Conservation (phyloP, 306 rosid genomes). For the Adenanthera pavonina region DNA sequence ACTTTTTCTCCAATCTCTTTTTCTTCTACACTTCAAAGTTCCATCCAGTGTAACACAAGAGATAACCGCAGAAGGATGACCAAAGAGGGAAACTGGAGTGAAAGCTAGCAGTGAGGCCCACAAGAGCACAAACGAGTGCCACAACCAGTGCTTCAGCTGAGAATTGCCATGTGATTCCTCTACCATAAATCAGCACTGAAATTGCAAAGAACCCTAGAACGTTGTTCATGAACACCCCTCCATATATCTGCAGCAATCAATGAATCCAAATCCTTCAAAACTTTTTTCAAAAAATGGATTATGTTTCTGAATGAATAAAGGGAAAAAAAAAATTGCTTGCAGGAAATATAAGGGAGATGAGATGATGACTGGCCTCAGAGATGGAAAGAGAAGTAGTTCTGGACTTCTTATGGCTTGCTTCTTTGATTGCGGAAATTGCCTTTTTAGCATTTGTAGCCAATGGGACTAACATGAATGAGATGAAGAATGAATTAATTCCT, state of each 20-base stretch:
- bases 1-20: no score
- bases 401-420: conserved; percentile 43
- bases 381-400: conserved; percentile 53
- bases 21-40: no score
- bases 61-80: conserved; percentile 42
- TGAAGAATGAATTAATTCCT: conserved; percentile 47
- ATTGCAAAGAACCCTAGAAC: conserved; percentile 54
- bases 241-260: conserved; percentile 56
- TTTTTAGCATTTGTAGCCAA: conserved; percentile 57
- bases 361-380: conserved; percentile 50
- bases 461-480: conserved; percentile 57
- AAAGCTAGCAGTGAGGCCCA: conserved; percentile 50
- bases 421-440: conserved; percentile 50
- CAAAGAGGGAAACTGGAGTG: conserved; percentile 42
- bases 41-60: no score
- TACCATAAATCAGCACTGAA: conserved; percentile 44
- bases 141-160: conserved; percentile 58
- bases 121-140: conserved; percentile 44
- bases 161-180: conserved; percentile 50
- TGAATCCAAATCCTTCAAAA: neutral
- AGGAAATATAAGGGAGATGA: neutral
- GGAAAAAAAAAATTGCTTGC: neutral
- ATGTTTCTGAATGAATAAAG: neutral
- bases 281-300: neutral
- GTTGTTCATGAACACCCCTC: conserved; percentile 65